These are phyloP conservation scores for Trichoderma arundinaceum DNA, from an alignment of 2,329 filamentous ascomycete genomes.

Conservation along the genomic window DNA sequence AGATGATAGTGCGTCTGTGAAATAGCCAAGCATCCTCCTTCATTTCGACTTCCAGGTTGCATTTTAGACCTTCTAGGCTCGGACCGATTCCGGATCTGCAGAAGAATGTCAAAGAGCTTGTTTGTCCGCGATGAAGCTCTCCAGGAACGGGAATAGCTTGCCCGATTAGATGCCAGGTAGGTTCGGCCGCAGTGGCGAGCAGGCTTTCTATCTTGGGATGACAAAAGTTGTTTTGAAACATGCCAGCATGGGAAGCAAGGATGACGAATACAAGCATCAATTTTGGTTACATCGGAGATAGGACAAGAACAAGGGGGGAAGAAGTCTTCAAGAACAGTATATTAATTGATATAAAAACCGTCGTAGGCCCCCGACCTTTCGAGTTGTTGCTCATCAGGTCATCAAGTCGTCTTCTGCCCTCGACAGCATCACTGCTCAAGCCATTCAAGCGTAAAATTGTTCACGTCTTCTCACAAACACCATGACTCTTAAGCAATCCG, in stretches of 20 bases:
- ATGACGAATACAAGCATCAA: not conserved
- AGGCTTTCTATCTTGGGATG: not conserved
- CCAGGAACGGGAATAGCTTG: conserved; percentile 21
- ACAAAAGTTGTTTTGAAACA: conserved; percentile 16
- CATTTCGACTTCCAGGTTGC: not conserved
- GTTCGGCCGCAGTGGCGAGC: not conserved
- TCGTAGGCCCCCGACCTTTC: not conserved
- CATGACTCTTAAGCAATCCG: conserved; percentile 29
- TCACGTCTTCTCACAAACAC: not conserved
- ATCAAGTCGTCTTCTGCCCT: conserved; percentile 12
- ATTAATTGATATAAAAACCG: conserved; percentile 21
- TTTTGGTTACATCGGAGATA: not conserved
- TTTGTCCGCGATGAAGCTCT: conserved; percentile 17
- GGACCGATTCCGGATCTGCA: conserved; percentile 31
- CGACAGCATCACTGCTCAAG: conserved; percentile 2
- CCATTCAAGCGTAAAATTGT: not conserved
- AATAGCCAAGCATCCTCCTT: conserved; percentile 2
- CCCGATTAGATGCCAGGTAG: not conserved
- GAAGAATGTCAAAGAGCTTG: not conserved
- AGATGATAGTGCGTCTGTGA: conserved; percentile 24
- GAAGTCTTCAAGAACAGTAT: not conserved
- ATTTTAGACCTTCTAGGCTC: conserved; percentile 20
- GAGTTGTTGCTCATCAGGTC: conserved; percentile 15
- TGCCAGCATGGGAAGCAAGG: conserved; percentile 1
- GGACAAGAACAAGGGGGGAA: not conserved